Base-by-base conservation (phyloP, 352 stramenopile genomes). In the Globisporangium barbulae region DNA sequence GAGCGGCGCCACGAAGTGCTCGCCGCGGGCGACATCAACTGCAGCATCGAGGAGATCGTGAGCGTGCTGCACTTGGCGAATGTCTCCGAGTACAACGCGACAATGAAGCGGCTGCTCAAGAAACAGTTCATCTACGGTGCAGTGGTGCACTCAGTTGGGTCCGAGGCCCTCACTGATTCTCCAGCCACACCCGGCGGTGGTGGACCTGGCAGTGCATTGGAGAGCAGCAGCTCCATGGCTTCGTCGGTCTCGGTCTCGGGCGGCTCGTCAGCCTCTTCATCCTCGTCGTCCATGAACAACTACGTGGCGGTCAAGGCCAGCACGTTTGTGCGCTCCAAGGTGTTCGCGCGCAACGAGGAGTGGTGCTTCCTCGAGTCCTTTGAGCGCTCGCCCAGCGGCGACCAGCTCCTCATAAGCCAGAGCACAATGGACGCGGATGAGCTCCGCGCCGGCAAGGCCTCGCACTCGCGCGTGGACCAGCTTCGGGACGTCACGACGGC, bases 331-430 rank as follows among this genome's bases (percentile, higher is more conserved):
- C 69, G 72, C 3, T 81, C 75, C 0, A 68, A 63, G 10, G 41
- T 79, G 9, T 37, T 83, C 1, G 73, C 61, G 6, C 68, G 61
- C 10, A 80, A 83, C 21, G 71, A 86, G 41, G 68, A 83, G 53
- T 83, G 75, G 75, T 83, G 72, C 39, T 85, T 76, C 50, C 68
- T 85, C 10, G 76, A 85, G 44, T 68, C 72, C 31, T 81, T 79
- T 45, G 47, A 67, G 13, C 49, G 25, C 17, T 60, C 70, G 0
- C 21, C 72, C 13, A 45, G 25, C n/a, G 47, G 59, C 2, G 47
- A 58, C 3, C 65, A 69, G 31, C 81, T 85, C 33, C 70, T 72
- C 0, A 52, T 85, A 2, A 59, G 53, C 22, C 50, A 75, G 10
- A 39, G 69, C 12, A 73, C 77, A 2, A 57, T 37, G 33, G 33